Evolutionary conservation across 345 rosid genomes (phyloP), one percentile per base, ranked within the genome.

Genomic region (Jatropha curcas): DNA sequence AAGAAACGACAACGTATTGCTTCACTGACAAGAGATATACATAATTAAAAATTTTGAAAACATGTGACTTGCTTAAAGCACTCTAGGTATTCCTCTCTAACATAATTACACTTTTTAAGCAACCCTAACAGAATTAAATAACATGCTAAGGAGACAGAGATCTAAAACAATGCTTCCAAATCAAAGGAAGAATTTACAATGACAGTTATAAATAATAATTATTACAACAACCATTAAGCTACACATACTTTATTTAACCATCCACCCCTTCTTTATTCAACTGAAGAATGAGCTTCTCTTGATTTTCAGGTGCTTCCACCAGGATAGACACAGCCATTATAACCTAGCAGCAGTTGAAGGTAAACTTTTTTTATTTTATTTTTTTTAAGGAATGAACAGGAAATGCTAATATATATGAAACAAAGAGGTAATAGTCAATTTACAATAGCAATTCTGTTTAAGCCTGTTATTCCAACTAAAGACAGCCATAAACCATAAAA

Each of bases 241-340:
- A 39, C 51, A 52, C 60, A 71, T 65, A 30, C 39, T 63, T 78
- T 74, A 80, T 75, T 73, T 50, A 27, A 22, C 63, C 19, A 13
- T 7, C 16, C 69, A 24, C 60, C 19, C 60, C 19, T 55, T 50
- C 50, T 51, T 30, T 31, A 27, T 68, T 52, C 60, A 52, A 3
- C 4, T 6, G 25, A 4, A 14, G 24, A 55, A 59, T 35, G 60
- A 27, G n/a, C 60, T 55, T 55, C 43, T n/a, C 71, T 24, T 20
- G 65, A 6, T 60, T 39, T 75, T 85, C 82, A 85, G 20, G 82
- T 80, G 62, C 88, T 82, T 65, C 88, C 90, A 66, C 94, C 85
- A 4, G 90, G 87, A 75, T 89, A 89, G 4, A 74, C 67, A 68
- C 97, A 91, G 39, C 62, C 86, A 68, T 69, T 82, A 56, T 89